Percentiles rank a stretch among this genome's conserved stretches.
Conservation (phyloP, 2,329 filamentous ascomycete genomes). For the Aspergillus sp. region DNA sequence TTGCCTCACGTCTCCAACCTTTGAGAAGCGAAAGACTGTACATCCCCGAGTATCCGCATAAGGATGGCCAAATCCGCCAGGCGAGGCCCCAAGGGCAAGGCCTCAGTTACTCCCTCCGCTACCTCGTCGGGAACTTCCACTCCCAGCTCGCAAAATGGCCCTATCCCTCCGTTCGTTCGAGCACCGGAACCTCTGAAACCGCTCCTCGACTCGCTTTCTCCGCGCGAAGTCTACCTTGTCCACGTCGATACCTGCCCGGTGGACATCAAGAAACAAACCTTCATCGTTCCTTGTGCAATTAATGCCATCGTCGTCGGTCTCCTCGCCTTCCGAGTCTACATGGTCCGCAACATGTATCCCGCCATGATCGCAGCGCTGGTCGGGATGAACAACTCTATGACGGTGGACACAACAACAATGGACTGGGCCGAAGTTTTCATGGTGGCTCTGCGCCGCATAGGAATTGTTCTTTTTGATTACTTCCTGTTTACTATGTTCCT, state of each 20-base stretch:
- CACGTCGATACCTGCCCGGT: constrained; percentile 74
- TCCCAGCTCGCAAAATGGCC: constrained; percentile 35
- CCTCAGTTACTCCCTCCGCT: constrained; percentile 24
- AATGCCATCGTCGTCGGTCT: constrained; percentile 68
- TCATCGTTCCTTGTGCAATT: constrained; percentile 74
- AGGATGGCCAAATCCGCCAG: constrained; percentile 38
- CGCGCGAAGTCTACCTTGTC: constrained; percentile 75
- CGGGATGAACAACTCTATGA: constrained; percentile 67
- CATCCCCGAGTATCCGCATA: not conserved
- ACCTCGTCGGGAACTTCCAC: constrained; percentile 36
- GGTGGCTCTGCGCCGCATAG: constrained; percentile 61
- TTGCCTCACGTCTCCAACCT: no score
- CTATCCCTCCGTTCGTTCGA: constrained; percentile 68
- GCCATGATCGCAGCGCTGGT: constrained; percentile 65
- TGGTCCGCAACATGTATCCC: constrained; percentile 73
- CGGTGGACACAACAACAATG: constrained; percentile 61
- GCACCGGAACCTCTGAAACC: constrained; percentile 64
- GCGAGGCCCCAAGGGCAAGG: constrained; percentile 34
- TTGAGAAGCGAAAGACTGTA: no score
- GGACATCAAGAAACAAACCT: constrained; percentile 78
- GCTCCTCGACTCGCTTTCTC: constrained; percentile 67
- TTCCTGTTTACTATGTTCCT: constrained; percentile 67
- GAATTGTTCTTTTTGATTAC: constrained; percentile 74
- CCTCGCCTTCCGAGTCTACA: constrained; percentile 68
- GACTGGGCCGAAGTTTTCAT: constrained; percentile 59